Evolutionary conservation across 2,329 filamentous ascomycete genomes (phyloP), one percentile per base, ranked within the genome.

Genomic region (Immersiporthe knoxdaviesiana): DNA sequence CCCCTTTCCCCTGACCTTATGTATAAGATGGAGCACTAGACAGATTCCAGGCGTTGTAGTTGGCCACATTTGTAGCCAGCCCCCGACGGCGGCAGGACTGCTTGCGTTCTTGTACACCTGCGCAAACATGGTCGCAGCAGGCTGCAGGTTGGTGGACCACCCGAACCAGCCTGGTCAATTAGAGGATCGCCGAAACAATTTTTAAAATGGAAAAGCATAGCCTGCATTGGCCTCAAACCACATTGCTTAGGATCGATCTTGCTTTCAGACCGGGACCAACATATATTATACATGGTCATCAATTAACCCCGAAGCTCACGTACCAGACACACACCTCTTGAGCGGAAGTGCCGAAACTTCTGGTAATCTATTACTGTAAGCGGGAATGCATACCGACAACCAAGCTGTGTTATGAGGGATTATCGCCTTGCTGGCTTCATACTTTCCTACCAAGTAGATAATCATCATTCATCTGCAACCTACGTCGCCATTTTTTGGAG

Each of bases 51-150:
- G 75, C 80, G 74, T 88, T 88, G 79, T 86, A 88, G 81, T 87
- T 87, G 72, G 85, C 81, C n/a, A 88, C 84, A 76, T 88, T 88
- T 74, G 85, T 88, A 37, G 81, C 84, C 62, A 88, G 79, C 67
- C 86, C 86, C 67, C 86, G 84, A 88, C 79, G 41, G 83, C 75
- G 24, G 79, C 77, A 21, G 85, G 85, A 41, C 79, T 81, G 54
- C 85, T 82, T 18, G 85, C 82, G 35, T 83, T 78, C 71, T 81
- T 84, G 80, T 84, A 87, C 56, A 87, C 77, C 47, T 80, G 70
- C 4, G 82, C 81, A 70, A 81, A 85, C 58, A 85, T 76, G 60
- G 79, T 71, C 1, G 85, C 85, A 7, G 84, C 84, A 18, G 82
- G 82, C 16, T 73, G 71, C 67, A 87, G 79, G 76, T 88, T 88